Conservation (phyloP, 371 early-diverging fungal species). For the Paraphysoderma sedebokerense region DNA sequence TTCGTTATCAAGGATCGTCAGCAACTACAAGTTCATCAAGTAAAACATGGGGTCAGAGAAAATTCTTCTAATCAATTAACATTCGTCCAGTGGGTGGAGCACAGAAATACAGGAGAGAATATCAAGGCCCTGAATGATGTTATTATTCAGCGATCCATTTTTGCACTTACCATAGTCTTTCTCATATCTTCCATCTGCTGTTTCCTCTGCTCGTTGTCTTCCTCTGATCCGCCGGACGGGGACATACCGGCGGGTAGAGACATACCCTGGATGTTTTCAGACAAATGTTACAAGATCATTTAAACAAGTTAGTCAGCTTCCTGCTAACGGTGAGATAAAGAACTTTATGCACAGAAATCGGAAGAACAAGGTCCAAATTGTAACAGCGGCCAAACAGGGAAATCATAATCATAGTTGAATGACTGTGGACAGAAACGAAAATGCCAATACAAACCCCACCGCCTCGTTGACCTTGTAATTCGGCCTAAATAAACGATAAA, state of each 20-base stretch:
- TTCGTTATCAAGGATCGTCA: slow-evolving; percentile 61
- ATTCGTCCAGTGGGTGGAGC: too few relatives aligned
- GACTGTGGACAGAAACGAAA: neutral
- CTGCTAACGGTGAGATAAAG: slow-evolving; percentile 1
- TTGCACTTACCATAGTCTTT: slow-evolving; percentile 40
- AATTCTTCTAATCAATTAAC: neutral
- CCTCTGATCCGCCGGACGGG: slow-evolving; percentile 8
- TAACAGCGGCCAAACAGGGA: neutral
- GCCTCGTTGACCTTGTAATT: neutral
- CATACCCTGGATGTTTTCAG: too few relatives aligned
- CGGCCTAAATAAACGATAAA: too few relatives aligned
- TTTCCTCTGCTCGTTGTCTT: slow-evolving; percentile 25
- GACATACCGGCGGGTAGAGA: slow-evolving; percentile 4
- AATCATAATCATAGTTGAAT: neutral
- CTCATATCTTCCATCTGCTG: slow-evolving; percentile 70
- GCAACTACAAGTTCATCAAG: slow-evolving; percentile 24
- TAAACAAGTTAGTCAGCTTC: slow-evolving; percentile 7
- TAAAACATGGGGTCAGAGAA: neutral
- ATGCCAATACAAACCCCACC: slow-evolving; percentile 10
- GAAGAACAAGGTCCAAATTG: neutral
- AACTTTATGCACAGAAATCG: slow-evolving; percentile 1
- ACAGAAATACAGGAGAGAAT: neutral
- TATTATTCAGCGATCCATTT: neutral
- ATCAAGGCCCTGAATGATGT: neutral
- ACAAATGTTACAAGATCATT: too few relatives aligned